phyloP scores from a whole-genome alignment of 1,139 yeast genomes.

The Pichia norvegensis region DNA sequence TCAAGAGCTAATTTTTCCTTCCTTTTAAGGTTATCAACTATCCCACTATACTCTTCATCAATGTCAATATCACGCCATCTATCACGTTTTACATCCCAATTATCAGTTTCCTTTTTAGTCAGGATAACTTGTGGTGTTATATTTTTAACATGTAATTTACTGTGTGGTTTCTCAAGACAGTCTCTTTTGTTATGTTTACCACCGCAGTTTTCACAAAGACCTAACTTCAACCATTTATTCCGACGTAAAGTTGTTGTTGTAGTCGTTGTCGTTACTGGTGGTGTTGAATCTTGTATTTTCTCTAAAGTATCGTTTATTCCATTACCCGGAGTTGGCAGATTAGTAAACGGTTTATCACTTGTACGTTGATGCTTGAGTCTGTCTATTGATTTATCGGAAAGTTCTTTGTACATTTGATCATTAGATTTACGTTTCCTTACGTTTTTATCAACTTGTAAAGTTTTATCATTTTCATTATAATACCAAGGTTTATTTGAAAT shows the following conservation, averaged over 20 bases:
- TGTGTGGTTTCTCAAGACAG: conserved; percentile 47
- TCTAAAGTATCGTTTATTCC: conserved; percentile 32
- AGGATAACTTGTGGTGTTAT: conserved; percentile 2
- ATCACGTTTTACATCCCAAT: conserved; percentile 65
- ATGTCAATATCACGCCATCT: conserved; percentile 71
- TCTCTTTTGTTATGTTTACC: conserved; percentile 40
- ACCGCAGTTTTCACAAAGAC: conserved; percentile 49
- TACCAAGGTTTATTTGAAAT: conserved; percentile 50
- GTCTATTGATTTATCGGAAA: conserved; percentile 27
- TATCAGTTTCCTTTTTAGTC: conserved; percentile 32
- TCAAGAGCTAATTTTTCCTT: conserved; percentile 21
- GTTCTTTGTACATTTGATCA: conserved; percentile 20
- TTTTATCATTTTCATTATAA: conserved; percentile 21
- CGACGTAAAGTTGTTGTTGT: no score
- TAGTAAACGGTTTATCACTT: conserved; percentile 24
- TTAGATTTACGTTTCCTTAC: conserved; percentile 21
- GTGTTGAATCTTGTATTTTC: conserved; percentile 15
- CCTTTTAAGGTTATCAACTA: conserved; percentile 39
- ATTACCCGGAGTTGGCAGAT: conserved; percentile 30
- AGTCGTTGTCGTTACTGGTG: conserved; percentile 18
- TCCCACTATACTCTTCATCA: conserved; percentile 45
- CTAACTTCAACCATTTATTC: conserved; percentile 25
- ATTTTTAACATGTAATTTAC: no score
- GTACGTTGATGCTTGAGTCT: conserved; percentile 47
- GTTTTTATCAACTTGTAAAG: conserved; percentile 22